Evolutionary conservation across 306 rosid genomes (phyloP).

Genomic region (Dalbergia oliveri): DNA sequence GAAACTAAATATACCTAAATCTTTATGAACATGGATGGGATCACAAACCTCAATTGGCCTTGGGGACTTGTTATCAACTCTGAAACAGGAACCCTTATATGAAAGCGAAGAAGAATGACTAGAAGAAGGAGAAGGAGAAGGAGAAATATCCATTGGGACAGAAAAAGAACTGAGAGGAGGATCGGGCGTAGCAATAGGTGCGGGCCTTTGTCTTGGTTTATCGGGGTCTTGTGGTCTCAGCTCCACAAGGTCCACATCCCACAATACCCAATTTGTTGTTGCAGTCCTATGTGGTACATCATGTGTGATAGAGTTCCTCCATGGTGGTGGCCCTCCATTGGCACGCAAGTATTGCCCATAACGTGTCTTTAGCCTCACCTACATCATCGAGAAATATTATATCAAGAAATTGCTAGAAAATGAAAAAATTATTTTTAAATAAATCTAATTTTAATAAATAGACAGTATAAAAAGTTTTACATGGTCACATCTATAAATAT

Average conservation of each 20-base stretch:
- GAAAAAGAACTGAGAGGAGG: background rate
- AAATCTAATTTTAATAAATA: no score
- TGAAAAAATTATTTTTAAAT: no score
- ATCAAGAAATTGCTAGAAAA: no score
- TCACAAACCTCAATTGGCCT: constrained; percentile 49
- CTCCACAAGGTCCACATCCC: constrained; percentile 76
- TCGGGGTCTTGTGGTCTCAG: constrained; percentile 44
- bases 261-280: constrained; percentile 68
- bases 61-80: constrained; percentile 43
- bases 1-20: no score
- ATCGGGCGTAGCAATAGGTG: background rate
- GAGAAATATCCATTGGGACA: background rate
- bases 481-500: no score
- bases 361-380: constrained; percentile 65
- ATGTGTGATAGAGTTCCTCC: constrained; percentile 82
- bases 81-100: constrained; percentile 16
- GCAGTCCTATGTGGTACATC: constrained; percentile 63
- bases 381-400: background rate
- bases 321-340: constrained; percentile 77
- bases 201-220: background rate
- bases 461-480: no score
- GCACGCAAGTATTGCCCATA: constrained; percentile 74
- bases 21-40: background rate
- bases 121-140: constrained; percentile 11
- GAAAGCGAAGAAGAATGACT: background rate